Evolutionary conservation across 75 land plant genomes (phyloP), one percentile per base, ranked within the genome.

Genomic region (Larix kaempferi): DNA sequence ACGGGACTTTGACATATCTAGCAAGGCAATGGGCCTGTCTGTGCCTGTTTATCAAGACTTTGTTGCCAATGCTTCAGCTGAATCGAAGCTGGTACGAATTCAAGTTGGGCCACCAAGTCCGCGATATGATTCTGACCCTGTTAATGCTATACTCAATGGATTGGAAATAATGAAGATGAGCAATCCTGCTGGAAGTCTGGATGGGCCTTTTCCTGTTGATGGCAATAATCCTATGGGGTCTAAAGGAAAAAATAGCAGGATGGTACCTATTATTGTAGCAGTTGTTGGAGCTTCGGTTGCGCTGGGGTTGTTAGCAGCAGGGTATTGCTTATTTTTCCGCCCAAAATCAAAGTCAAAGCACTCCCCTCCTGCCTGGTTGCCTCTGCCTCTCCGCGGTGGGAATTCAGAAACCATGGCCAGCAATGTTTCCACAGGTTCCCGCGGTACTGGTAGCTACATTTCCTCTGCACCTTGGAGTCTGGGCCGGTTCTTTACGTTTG

Each of bases 111-210:
- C 83, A 87, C 58, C 91, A 88, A 83, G 84, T 92, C 2, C 86
- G 88, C 5, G 88, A 89, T 0, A 29, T 78, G 10, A 54, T 75
- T 44, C 1, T 6, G 49, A 44, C 6, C 1, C 37, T 10, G 61
- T 78, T 8, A 88, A 93, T 71, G 93, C 97, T 0, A 86, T 94
- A 35, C 82, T 94, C 15, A 96, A 94, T 80, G 99, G 99, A 11
- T 29, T 96, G 76, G 99, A 96, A 87, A 82, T 96, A 10, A 78
- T 93, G 84, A 96, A 94, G 88, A 75, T 96, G 78, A 92, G 87
- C 83, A 92, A 92, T 64, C 63, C 85, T 44, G 49, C 49, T 44
- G 49, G 49, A 44, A 44, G 49, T 44, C 10, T 44, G 49, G 49
- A 6, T 44, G 49, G 49, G 0, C 49, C 49, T 44, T 44, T 6